These are phyloP conservation scores for Clavispora phyllophila DNA, from an alignment of 805 yeast genomes.

Conservation along the genomic window DNA sequence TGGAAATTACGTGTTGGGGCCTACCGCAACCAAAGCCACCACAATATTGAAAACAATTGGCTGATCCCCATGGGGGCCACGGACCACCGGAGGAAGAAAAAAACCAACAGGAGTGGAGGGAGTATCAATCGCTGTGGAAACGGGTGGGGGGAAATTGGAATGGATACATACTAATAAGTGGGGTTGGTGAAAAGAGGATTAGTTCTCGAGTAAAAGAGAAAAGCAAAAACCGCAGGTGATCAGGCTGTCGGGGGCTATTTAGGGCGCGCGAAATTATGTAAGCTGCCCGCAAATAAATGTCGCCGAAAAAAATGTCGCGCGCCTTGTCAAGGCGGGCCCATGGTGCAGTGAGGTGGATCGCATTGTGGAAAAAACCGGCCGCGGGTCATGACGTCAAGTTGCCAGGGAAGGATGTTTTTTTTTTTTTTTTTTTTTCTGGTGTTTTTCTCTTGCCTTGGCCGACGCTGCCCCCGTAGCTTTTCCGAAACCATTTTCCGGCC, in stretches of 20 bases:
- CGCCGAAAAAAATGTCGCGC: background rate
- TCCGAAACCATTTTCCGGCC: too few species aligned
- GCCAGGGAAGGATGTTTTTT: background rate
- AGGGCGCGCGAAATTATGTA: conserved; percentile 2
- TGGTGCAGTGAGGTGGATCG: background rate
- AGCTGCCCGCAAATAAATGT: conserved; percentile 1
- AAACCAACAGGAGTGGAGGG: background rate
- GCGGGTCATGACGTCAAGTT: background rate
- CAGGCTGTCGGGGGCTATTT: conserved; percentile 1
- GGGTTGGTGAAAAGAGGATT: conserved; percentile 2
- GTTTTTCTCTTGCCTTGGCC: background rate
- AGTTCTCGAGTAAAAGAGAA: conserved; percentile 1
- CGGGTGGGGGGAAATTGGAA: background rate
- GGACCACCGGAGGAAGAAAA: background rate
- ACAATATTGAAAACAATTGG: background rate
- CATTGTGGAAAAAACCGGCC: background rate
- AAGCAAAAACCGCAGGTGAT: background rate
- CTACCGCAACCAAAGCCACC: background rate
- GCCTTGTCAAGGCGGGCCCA: background rate
- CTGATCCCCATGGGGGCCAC: background rate
- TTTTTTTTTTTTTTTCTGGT: background rate
- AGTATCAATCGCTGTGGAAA: background rate
- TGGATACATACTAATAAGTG: background rate
- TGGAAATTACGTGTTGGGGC: background rate
- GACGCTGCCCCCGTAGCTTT: too few species aligned